Evolutionary conservation across 371 early-diverging fungal species (phyloP).

Genomic region (Nematocida ironsii): DNA sequence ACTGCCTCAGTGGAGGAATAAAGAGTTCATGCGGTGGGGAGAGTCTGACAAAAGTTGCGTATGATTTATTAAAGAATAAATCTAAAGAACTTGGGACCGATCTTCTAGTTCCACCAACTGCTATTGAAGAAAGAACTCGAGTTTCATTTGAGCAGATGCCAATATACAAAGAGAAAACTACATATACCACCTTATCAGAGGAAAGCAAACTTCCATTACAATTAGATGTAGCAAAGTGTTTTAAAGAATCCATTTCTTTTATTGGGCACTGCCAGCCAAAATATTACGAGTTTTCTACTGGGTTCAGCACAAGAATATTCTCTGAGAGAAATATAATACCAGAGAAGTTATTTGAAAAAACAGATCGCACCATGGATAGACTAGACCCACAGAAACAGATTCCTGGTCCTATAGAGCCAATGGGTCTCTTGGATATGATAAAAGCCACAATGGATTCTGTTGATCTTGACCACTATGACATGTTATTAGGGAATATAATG

Average conservation of each 20-base stretch:
- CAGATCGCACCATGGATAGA: not conserved
- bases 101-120: slow-evolving; percentile 24
- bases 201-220: slow-evolving; percentile 5
- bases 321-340: slow-evolving; percentile 47
- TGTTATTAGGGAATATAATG: slow-evolving; percentile 51
- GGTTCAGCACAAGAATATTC: slow-evolving; percentile 43
- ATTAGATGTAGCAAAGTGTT: slow-evolving; percentile 40
- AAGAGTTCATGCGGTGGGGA: slow-evolving; percentile 49
- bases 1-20: slow-evolving; percentile 43
- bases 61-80: slow-evolving; percentile 3
- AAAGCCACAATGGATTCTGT: slow-evolving; percentile 15
- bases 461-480: slow-evolving; percentile 31
- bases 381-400: slow-evolving; percentile 38
- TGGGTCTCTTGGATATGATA: slow-evolving; percentile 40
- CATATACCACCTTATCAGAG: not conserved
- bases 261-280: slow-evolving; percentile 44
- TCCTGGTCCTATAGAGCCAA: slow-evolving; percentile 1
- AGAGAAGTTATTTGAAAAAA: slow-evolving; percentile 18
- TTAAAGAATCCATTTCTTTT: slow-evolving; percentile 41
- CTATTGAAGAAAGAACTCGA: slow-evolving; percentile 30
- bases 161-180: slow-evolving; percentile 26
- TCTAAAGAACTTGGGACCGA: slow-evolving; percentile 24
- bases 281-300: slow-evolving; percentile 45
- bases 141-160: slow-evolving; percentile 50
- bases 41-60: slow-evolving; percentile 15